phyloP scores from a whole-genome alignment of 106 monocot species.

The Vanilla planifolia region DNA sequence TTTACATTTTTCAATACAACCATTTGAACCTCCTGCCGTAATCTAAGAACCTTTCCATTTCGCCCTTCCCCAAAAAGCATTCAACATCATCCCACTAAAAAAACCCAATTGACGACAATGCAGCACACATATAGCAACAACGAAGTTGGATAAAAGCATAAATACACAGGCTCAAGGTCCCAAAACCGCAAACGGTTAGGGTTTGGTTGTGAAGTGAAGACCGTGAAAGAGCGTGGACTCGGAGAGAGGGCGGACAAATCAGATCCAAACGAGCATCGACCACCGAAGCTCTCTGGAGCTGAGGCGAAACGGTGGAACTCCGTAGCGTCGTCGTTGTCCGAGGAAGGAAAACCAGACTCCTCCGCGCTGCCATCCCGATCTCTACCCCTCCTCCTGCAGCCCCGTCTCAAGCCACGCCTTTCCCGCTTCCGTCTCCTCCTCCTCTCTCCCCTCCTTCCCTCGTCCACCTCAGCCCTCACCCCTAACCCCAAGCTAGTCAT shows the following conservation, averaged over 20 bases:
- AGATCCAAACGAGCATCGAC: conserved; percentile 13
- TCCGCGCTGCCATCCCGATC: conserved; percentile 2
- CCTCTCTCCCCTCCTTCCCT: conserved; percentile 7
- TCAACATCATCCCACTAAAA: not conserved
- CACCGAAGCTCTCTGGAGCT: conserved; percentile 3
- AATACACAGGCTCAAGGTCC: not conserved
- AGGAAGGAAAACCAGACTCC: not conserved
- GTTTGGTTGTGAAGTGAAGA: not conserved
- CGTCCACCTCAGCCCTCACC: conserved; percentile 3
- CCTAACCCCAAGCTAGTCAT: conserved; percentile 34
- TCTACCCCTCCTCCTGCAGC: not conserved
- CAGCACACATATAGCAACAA: not conserved
- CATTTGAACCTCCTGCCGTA: not conserved
- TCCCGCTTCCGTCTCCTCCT: conserved; percentile 8
- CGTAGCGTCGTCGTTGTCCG: conserved; percentile 2
- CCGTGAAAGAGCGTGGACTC: conserved; percentile 1
- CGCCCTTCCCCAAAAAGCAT: not conserved
- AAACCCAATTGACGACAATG: not conserved
- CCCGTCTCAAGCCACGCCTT: conserved; percentile 3
- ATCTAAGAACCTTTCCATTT: too few relatives aligned
- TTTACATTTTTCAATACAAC: not conserved
- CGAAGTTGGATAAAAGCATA: not conserved
- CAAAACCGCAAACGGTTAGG: not conserved
- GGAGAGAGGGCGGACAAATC: conserved; percentile 3
- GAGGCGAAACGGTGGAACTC: not conserved